Evolutionary conservation across 257 asterid genomes (phyloP).

Genomic region (Solanum medicagineum): DNA sequence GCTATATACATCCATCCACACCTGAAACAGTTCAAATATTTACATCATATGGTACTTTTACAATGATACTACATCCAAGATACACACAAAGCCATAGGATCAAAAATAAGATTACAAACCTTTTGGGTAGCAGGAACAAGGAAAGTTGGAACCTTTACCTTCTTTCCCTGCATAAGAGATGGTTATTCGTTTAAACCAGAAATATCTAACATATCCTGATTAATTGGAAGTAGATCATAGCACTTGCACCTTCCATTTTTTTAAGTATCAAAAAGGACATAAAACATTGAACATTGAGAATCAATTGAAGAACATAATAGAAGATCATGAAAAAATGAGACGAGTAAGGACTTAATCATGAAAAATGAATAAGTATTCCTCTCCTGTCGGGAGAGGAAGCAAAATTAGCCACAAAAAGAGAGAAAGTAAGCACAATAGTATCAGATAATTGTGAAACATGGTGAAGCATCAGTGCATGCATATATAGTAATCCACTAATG

Average conservation of each 20-base stretch:
- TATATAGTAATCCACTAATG: not conserved
- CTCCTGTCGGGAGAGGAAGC: not conserved
- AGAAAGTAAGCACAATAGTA: not conserved
- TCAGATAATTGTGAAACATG: not conserved
- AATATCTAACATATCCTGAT: not conserved
- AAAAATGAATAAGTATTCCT: not conserved
- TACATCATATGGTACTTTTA: not conserved
- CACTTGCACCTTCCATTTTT: not conserved
- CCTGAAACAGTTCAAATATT: slow-evolving; percentile 25
- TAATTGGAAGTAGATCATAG: not conserved
- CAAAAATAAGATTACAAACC: slow-evolving; percentile 21
- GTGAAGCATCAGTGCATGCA: not conserved
- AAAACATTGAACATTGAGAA: not conserved
- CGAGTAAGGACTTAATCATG: not conserved
- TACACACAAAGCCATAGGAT: not conserved
- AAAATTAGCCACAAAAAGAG: not conserved
- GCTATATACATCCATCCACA: slow-evolving; percentile 91
- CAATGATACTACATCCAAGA: not conserved
- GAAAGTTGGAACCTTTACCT: slow-evolving; percentile 98
- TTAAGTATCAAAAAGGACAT: not conserved
- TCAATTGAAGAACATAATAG: not conserved
- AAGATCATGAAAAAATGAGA: not conserved
- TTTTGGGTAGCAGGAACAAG: slow-evolving; percentile 98
- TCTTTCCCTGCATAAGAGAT: slow-evolving; percentile 31
- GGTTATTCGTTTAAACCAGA: not conserved